Evolutionary conservation across 306 rosid species (phyloP), one percentile per base, ranked within the genome.

Genomic region (Senna siamea): DNA sequence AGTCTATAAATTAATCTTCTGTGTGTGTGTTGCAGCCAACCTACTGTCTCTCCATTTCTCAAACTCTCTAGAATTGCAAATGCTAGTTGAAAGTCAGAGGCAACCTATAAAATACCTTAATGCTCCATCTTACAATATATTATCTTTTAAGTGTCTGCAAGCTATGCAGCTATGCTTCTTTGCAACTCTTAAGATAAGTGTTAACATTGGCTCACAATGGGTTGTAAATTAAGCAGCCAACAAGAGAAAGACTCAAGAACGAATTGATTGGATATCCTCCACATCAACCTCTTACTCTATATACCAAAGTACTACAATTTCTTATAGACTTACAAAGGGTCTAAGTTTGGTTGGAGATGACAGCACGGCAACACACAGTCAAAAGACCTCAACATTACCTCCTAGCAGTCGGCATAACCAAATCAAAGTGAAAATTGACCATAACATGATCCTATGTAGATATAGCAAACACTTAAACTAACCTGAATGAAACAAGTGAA

Each of bases 401-500:
- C 37, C 18, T 43, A 52, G 50, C 17, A 63, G 43, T 20, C 54
- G 18, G 66, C 17, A 58, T 40, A 72, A 35, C 30, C 35, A 30
- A 19, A 59, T 54, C 35, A 51, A 2, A 4, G 70, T 57, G 52
- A 30, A 73, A 68, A 30, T 51, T 40, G 41, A 79, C 44, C 23
- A 61, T 17, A 63, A 18, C 57, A 58, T 48, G 58, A 34, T 52
- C 79, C 38, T 53, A 41, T 51, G n/a, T 41, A 40, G 59, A 74
- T 28, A 34, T 43, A 32, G 26, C 28, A 61, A 17, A 17, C 8
- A 54, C 32, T 54, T 22, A 54, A n/a, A 14, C 35, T 9, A 61
- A 60, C 76, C 50, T 18, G 17, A 9, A 40, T 61, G 9, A 57
- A 40, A 18, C 18, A 66, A 66, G 59, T 6, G 38, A 40, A 15